Conservation (phyloP, 169 alveolate species). For the Eimeria praecox region DNA sequence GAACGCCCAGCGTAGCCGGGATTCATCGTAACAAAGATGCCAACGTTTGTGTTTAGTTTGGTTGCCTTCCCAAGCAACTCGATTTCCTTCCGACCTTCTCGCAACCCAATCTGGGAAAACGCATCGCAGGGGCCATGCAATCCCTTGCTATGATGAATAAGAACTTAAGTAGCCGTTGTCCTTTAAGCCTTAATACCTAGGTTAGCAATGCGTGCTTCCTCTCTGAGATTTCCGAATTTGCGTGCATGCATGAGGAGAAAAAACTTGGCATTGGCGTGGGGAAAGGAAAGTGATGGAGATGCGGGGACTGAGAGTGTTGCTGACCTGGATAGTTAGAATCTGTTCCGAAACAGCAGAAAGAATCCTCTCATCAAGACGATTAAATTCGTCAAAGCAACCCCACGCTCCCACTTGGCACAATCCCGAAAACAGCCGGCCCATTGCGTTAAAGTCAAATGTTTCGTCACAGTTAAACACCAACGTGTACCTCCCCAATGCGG, state of each 20-base stretch:
- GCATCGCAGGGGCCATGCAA: not conserved
- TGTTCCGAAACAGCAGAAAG: conserved; percentile 96
- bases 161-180: not conserved
- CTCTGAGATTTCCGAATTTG: not conserved
- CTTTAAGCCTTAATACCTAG: not conserved
- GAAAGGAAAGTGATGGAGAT: not conserved
- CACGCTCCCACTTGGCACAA: conserved; percentile 98
- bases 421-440: conserved; percentile 97
- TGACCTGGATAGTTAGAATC: conserved; percentile 91
- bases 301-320: not conserved
- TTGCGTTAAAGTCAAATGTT: conserved; percentile 98
- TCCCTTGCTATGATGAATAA: not conserved
- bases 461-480: conserved; percentile 99
- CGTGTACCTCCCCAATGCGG: conserved; percentile 97
- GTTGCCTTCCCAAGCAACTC: conserved; percentile 86
- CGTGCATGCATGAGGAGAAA: not conserved
- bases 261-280: not conserved
- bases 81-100: conserved; percentile 73
- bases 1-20: conserved; percentile 98
- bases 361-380: conserved; percentile 96
- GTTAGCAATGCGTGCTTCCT: conserved; percentile 47
- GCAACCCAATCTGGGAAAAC: conserved; percentile 51
- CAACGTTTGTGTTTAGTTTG: conserved; percentile 94
- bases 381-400: conserved; percentile 99
- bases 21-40: conserved; percentile 97